A percentile compares a stretch with the other conserved stretches of the same genome.
phyloP scores from a whole-genome alignment of 2,329 filamentous ascomycete species.

The Claviceps cyperi region DNA sequence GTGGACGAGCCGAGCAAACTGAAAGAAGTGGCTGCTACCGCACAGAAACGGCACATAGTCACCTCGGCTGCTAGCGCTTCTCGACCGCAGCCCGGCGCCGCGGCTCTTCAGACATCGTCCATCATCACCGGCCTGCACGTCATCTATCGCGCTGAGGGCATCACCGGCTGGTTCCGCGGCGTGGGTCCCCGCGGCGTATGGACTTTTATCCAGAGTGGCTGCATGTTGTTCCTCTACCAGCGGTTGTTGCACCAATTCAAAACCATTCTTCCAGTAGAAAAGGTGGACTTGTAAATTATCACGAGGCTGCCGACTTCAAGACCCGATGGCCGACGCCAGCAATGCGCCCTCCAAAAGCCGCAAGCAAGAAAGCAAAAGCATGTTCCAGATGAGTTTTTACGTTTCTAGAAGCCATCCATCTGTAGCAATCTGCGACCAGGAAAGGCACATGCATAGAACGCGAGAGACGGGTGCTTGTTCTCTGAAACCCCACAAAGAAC shows the following conservation, averaged over 20 bases:
- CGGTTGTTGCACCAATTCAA: conserved; percentile 68
- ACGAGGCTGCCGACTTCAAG: not conserved
- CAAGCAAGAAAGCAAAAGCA: not conserved
- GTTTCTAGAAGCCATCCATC: not conserved
- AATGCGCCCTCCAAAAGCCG: no score
- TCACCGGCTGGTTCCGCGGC: conserved; percentile 84
- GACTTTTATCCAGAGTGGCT: conserved; percentile 94
- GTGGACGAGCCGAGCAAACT: conserved; percentile 13
- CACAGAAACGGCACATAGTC: conserved; percentile 62
- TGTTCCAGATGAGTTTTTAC: not conserved
- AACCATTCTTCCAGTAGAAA: conserved; percentile 22
- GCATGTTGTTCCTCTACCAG: conserved; percentile 94
- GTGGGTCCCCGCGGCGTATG: conserved; percentile 87
- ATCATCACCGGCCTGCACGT: conserved; percentile 70
- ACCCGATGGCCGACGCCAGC: not conserved
- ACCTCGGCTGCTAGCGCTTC: conserved; percentile 82
- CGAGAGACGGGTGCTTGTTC: no score
- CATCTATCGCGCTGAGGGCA: conserved; percentile 80
- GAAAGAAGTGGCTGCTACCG: conserved; percentile 24
- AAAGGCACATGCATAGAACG: no score
- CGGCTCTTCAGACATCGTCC: conserved; percentile 76
- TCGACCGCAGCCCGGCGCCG: conserved; percentile 61
- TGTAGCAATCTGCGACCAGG: no score
- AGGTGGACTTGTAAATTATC: conserved; percentile 11
- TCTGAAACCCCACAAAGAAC: no score